Evolutionary conservation across 129 eudicot genomes (phyloP).

Genomic region (Ambrosia trifida): DNA sequence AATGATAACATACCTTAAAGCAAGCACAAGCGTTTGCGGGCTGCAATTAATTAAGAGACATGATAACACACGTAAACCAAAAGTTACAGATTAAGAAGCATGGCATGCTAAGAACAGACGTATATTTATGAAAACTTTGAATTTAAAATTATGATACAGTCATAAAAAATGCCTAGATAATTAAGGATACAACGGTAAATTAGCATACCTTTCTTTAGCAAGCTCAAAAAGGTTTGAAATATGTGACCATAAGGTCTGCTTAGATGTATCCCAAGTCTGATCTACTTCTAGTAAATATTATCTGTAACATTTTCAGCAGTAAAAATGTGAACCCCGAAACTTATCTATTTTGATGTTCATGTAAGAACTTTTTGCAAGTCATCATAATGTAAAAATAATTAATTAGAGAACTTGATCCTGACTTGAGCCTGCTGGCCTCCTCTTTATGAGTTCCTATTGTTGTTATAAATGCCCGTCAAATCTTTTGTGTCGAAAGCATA

Average conservation of each 20-base stretch:
- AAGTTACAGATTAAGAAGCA: slow-evolving; percentile 11
- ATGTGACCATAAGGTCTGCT: slow-evolving; percentile 90
- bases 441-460: too few relatives aligned
- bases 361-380: background rate
- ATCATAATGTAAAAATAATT: background rate
- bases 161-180: too few relatives aligned
- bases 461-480: too few relatives aligned
- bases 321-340: slow-evolving; percentile 25
- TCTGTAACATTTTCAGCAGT: slow-evolving; percentile 37
- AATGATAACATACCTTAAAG: slow-evolving; percentile 67
- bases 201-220: slow-evolving; percentile 84
- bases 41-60: slow-evolving; percentile 55
- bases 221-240: slow-evolving; percentile 78
- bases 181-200: too few relatives aligned
- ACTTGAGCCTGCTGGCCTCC: background rate
- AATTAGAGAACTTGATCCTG: slow-evolving; percentile 29
- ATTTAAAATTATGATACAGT: background rate
- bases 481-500: too few relatives aligned
- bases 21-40: slow-evolving; percentile 96
- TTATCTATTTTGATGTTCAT: background rate
- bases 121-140: too few relatives aligned
- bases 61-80: background rate
- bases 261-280: slow-evolving; percentile 96
- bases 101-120: too few relatives aligned
- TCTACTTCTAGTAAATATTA: slow-evolving; percentile 97